phyloP scores from a whole-genome alignment of 2,329 filamentous ascomycete genomes.

The Alternaria rosae region DNA sequence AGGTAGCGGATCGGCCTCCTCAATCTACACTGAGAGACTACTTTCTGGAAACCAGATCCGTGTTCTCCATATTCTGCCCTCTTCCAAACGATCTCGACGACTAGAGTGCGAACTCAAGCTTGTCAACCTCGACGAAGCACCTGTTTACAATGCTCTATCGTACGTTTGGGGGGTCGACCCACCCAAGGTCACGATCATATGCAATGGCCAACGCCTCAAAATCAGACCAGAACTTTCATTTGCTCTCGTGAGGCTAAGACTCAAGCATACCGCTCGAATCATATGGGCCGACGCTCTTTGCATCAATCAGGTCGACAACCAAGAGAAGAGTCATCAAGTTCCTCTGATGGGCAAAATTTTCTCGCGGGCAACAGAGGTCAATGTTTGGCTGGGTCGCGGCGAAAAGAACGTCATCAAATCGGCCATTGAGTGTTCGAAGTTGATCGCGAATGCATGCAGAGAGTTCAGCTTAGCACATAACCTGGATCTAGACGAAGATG shows the following conservation, averaged over 20 bases:
- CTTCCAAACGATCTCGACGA: fast-evolving
- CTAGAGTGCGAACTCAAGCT: background rate
- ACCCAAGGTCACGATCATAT: background rate
- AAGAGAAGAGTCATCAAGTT: background rate
- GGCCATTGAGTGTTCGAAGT: fast-evolving
- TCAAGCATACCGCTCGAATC: fast-evolving
- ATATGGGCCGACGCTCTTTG: background rate
- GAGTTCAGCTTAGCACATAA: background rate
- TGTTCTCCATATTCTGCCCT: background rate
- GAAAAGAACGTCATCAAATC: background rate
- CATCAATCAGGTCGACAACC: background rate
- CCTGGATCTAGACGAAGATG: background rate
- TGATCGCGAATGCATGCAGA: background rate
- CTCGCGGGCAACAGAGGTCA: background rate
- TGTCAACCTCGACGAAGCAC: background rate
- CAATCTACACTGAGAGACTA: background rate
- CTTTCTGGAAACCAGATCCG: background rate
- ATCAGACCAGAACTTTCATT: background rate
- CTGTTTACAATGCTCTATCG: background rate
- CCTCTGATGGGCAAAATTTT: background rate
- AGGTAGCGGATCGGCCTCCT: background rate
- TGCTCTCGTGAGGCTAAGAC: background rate
- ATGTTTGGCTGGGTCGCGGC: background rate
- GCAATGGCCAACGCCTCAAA: background rate
- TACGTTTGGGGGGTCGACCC: background rate